A percentile compares a stretch with the other conserved stretches of the same genome.
These are phyloP conservation scores for Pyricularia grisea DNA, from an alignment of 2,329 filamentous ascomycete species.

Conservation along the genomic window DNA sequence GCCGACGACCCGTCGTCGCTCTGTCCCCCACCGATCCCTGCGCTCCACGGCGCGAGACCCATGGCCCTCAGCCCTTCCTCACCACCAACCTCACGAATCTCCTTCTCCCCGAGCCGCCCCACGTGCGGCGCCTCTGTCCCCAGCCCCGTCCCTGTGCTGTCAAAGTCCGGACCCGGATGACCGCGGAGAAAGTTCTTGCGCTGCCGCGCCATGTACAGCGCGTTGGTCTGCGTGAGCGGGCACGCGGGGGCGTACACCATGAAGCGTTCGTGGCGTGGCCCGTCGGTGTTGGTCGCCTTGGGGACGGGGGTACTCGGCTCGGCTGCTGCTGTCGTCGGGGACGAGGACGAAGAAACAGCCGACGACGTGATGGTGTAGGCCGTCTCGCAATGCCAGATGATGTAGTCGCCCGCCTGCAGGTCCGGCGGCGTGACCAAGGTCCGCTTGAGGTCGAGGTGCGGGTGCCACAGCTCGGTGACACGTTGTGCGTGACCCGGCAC, in stretches of 20 bases:
- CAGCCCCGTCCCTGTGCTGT: slow-evolving; percentile 39
- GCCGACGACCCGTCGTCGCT: slow-evolving; percentile 15
- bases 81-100: slow-evolving; percentile 41
- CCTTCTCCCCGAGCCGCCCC: slow-evolving; percentile 36
- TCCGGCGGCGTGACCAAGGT: slow-evolving; percentile 47
- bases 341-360: slow-evolving; percentile 21
- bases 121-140: slow-evolving; percentile 42
- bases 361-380: slow-evolving; percentile 44
- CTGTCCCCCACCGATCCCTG: slow-evolving; percentile 8
- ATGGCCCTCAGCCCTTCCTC: slow-evolving; percentile 44
- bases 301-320: slow-evolving; percentile 14
- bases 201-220: slow-evolving; percentile 46
- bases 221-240: slow-evolving; percentile 47
- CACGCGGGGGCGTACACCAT: slow-evolving; percentile 46
- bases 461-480: slow-evolving; percentile 48
- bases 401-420: slow-evolving; percentile 46
- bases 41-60: slow-evolving; percentile 43
- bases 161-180: slow-evolving; percentile 45
- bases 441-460: slow-evolving; percentile 41
- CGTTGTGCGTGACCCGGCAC: slow-evolving; percentile 49
- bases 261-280: slow-evolving; percentile 31
- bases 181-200: slow-evolving; percentile 46
- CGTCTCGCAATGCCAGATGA: slow-evolving; percentile 49
- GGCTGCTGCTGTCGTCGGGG: slow-evolving; percentile 14
- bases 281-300: slow-evolving; percentile 22